Evolutionary conservation across 176 grass and related monocot genomes (phyloP).

Genomic region (Raddia guianensis): DNA sequence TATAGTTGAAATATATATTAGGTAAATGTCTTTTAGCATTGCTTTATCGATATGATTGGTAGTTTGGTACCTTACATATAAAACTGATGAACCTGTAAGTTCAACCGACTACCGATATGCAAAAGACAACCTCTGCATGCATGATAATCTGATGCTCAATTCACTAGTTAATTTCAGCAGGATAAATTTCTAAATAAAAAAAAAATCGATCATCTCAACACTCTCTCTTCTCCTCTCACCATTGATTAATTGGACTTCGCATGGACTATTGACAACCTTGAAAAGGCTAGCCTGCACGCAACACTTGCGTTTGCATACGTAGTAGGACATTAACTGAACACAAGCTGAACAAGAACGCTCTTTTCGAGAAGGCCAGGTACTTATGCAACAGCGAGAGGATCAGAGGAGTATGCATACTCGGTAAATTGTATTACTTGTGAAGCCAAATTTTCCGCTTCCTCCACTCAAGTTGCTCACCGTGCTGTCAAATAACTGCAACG

Average conservation of each 20-base stretch:
- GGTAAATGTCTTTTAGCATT: constrained; percentile 4
- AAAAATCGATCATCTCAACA: background rate
- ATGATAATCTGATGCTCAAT: constrained; percentile 10
- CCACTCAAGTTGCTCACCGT: background rate
- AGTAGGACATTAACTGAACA: background rate
- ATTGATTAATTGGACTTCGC: background rate
- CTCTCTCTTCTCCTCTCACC: background rate
- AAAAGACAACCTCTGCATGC: background rate
- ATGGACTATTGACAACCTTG: background rate
- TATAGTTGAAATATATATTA: constrained; percentile 13
- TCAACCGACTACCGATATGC: background rate
- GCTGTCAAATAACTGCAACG: background rate
- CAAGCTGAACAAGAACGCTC: background rate
- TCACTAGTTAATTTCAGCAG: background rate
- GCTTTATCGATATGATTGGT: constrained; percentile 27
- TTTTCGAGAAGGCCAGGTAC: too few species aligned
- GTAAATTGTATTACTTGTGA: background rate
- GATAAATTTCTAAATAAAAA: background rate
- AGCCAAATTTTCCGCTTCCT: background rate
- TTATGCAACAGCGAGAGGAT: too few species aligned
- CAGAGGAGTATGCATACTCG: background rate
- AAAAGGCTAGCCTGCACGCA: background rate
- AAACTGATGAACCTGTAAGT: constrained; percentile 7
- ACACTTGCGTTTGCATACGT: background rate
- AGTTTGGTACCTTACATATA: constrained; percentile 5